Evolutionary conservation across 352 stramenopile species (phyloP).

Genomic region (Pythium plurisporium): DNA sequence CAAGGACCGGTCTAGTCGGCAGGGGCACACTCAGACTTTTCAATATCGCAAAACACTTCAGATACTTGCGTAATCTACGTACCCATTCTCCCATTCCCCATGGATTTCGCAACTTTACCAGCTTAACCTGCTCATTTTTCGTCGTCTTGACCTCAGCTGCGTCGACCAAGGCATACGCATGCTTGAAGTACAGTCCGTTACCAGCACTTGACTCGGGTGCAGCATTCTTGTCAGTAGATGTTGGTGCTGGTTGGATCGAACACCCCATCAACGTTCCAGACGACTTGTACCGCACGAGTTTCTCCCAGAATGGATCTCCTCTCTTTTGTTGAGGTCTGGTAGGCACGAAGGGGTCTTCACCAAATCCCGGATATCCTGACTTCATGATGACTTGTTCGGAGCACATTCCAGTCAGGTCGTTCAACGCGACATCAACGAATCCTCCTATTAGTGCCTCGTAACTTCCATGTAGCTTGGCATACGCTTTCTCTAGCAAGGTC

Average conservation of each 20-base stretch:
- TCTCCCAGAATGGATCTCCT: slow-evolving; percentile 79
- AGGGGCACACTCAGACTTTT: no score
- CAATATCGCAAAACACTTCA: no score
- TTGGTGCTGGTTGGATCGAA: slow-evolving; percentile 78
- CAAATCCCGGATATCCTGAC: slow-evolving; percentile 69
- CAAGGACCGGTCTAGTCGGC: slow-evolving; percentile 72
- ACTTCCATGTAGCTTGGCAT: slow-evolving; percentile 89
- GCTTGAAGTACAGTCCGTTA: slow-evolving; percentile 83
- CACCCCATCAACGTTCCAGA: slow-evolving; percentile 90
- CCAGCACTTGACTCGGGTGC: slow-evolving; percentile 72
- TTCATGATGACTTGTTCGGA: slow-evolving; percentile 87
- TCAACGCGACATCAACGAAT: slow-evolving; percentile 86
- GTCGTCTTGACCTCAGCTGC: slow-evolving; percentile 59
- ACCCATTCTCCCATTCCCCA: slow-evolving; percentile 92
- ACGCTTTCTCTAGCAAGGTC: slow-evolving; percentile 88
- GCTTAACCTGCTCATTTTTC: slow-evolving; percentile 41
- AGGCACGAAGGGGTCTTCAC: slow-evolving; percentile 59
- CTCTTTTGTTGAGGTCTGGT: slow-evolving; percentile 32
- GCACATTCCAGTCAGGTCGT: slow-evolving; percentile 88
- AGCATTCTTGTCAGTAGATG: slow-evolving; percentile 46
- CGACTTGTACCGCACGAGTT: slow-evolving; percentile 67
- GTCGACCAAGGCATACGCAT: slow-evolving; percentile 85
- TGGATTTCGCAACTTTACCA: slow-evolving; percentile 87
- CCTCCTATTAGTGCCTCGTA: slow-evolving; percentile 89
- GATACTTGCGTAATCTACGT: no score